These are phyloP conservation scores for Rhododendron griersonianum DNA, from an alignment of 148 eudicot genomes.

Conservation along the genomic window DNA sequence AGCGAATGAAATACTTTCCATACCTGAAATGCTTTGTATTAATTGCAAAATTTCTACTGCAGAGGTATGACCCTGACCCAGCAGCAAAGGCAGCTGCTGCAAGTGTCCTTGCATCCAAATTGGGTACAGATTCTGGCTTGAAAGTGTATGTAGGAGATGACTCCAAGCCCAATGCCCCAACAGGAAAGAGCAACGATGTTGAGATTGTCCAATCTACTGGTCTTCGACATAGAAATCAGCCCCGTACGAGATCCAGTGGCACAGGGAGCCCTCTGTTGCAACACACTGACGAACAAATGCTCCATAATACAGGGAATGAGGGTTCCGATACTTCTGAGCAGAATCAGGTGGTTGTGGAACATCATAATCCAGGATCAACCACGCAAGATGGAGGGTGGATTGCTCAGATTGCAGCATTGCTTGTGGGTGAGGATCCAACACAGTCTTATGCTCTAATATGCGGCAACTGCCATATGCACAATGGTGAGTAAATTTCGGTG, in stretches of 20 bases:
- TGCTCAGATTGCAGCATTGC: conserved; percentile 81
- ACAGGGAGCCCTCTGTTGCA: conserved; percentile 31
- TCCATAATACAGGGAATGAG: conserved; percentile 29
- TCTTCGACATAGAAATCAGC: conserved; percentile 68
- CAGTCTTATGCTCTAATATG: conserved; percentile 92
- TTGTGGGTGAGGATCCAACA: conserved; percentile 97
- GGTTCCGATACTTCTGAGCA: conserved; percentile 33
- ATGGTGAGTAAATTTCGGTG: conserved; percentile 46
- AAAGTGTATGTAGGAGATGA: conserved; percentile 69
- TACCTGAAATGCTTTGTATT: conserved; percentile 7
- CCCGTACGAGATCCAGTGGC: conserved; percentile 36
- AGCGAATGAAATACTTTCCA: background rate
- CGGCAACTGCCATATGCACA: conserved; percentile 95
- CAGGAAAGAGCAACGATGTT: conserved; percentile 65
- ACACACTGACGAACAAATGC: conserved; percentile 30
- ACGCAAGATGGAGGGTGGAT: conserved; percentile 74
- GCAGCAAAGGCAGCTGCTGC: conserved; percentile 99
- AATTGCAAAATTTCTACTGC: conserved; percentile 23
- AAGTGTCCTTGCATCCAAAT: conserved; percentile 78
- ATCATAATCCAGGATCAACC: conserved; percentile 46
- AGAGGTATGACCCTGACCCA: conserved; percentile 95
- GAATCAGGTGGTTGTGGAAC: conserved; percentile 60
- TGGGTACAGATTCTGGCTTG: conserved; percentile 87
- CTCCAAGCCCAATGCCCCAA: conserved; percentile 24
- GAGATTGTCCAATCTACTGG: conserved; percentile 55